Evolutionary conservation across 306 rosid genomes (phyloP).

Genomic region (Cucurbita ficifolia): DNA sequence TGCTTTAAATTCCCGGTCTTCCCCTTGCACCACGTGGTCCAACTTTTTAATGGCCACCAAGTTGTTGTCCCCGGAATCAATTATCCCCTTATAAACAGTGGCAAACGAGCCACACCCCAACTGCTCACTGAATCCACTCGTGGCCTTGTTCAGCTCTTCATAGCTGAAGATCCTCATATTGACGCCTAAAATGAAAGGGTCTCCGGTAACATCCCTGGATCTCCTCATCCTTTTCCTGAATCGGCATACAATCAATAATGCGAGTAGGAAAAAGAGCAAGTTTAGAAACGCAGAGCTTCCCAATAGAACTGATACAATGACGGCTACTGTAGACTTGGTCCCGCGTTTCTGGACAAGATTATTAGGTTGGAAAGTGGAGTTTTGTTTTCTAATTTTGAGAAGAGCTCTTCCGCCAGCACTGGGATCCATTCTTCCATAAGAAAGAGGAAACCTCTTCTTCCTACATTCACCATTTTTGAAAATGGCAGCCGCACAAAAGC

Average conservation of each 20-base stretch:
- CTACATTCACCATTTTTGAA: not conserved
- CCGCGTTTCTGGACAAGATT: not conserved
- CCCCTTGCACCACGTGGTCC: conserved; percentile 15
- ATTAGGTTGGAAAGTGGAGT: not conserved
- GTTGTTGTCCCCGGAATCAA: not conserved
- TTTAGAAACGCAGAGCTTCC: conserved; percentile 26
- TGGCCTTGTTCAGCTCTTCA: not conserved
- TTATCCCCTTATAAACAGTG: conserved; percentile 9
- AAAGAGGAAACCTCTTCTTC: conserved; percentile 14
- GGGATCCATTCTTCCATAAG: not conserved
- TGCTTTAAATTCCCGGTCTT: conserved; percentile 24
- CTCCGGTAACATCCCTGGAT: not conserved
- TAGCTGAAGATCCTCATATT: not conserved
- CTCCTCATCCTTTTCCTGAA: not conserved
- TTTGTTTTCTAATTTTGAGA: conserved; percentile 11
- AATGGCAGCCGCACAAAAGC: conserved; percentile 13
- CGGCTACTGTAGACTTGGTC: conserved; percentile 2
- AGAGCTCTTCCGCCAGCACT: not conserved
- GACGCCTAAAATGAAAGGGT: not conserved
- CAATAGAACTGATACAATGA: conserved; percentile 23
- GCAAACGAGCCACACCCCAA: not conserved
- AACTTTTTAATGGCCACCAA: conserved; percentile 29
- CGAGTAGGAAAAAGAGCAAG: conserved; percentile 1
- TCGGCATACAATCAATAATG: conserved; percentile 7
- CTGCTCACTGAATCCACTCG: not conserved